These are phyloP conservation scores for Suhomyces terraborum DNA, from an alignment of 1,139 yeast species.

Conservation along the genomic window DNA sequence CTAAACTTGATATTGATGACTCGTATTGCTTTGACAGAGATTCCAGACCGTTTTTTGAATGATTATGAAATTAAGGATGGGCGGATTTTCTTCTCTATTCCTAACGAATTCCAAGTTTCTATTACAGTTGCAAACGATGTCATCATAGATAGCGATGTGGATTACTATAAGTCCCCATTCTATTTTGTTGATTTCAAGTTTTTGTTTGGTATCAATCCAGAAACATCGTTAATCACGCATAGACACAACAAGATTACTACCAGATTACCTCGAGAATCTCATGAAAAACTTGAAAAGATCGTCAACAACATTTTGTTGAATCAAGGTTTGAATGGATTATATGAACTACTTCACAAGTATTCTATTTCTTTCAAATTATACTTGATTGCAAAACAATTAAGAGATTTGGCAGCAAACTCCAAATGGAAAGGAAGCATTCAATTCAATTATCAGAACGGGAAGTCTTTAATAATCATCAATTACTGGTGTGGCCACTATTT, in stretches of 20 bases:
- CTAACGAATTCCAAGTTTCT: slow-evolving; percentile 68
- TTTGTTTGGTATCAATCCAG: slow-evolving; percentile 50
- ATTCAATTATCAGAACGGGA: slow-evolving; percentile 66
- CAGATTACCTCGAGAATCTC: slow-evolving; percentile 35
- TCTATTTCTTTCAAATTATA: slow-evolving; percentile 74
- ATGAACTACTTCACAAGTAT: slow-evolving; percentile 69
- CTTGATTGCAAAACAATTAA: slow-evolving; percentile 65
- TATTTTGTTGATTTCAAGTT: slow-evolving; percentile 77
- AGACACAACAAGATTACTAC: slow-evolving; percentile 32
- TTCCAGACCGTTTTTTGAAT: slow-evolving; percentile 61
- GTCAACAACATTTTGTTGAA: slow-evolving; percentile 59
- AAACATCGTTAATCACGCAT: slow-evolving; percentile 35
- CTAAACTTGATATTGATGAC: slow-evolving; percentile 74
- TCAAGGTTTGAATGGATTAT: slow-evolving; percentile 59
- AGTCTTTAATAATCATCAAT: slow-evolving; percentile 59
- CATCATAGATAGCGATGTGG: slow-evolving; percentile 51
- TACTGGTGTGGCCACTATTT: slow-evolving; percentile 65
- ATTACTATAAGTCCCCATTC: slow-evolving; percentile 57
- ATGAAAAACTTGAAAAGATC: slow-evolving; percentile 52
- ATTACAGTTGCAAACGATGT: slow-evolving; percentile 59
- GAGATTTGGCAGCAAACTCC: slow-evolving; percentile 49
- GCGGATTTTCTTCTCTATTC: slow-evolving; percentile 64
- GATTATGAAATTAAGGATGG: slow-evolving; percentile 74
- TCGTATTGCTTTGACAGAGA: slow-evolving; percentile 66
- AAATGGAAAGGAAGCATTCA: slow-evolving; percentile 69